A percentile compares a stretch with the other conserved stretches of the same genome.
These are phyloP conservation scores for Peniophora sp. DNA, from an alignment of 1,284 basidiomycete genomes.

Conservation along the genomic window DNA sequence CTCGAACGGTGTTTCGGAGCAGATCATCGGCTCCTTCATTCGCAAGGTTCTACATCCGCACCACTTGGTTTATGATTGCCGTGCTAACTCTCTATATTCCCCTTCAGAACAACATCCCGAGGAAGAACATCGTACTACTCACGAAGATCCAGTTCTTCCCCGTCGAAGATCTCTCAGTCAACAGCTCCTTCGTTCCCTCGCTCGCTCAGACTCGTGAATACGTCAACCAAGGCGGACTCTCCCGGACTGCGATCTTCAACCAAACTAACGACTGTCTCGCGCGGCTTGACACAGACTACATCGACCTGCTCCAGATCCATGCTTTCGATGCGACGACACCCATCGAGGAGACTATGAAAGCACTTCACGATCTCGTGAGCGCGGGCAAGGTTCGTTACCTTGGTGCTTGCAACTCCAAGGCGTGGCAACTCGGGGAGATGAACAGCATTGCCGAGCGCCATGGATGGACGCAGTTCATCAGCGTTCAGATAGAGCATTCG, in stretches of 20 bases:
- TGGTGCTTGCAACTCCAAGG: constrained; percentile 31
- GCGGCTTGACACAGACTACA: constrained; percentile 34
- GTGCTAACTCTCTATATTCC: background rate
- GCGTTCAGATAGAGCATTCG: constrained; percentile 34
- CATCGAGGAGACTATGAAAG: constrained; percentile 36
- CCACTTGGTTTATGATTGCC: background rate
- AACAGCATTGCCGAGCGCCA: constrained; percentile 29
- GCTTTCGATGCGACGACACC: constrained; percentile 27
- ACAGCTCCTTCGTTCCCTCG: constrained; percentile 9
- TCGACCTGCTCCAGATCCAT: constrained; percentile 41
- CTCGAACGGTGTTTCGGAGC: constrained; percentile 41
- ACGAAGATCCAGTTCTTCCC: constrained; percentile 28
- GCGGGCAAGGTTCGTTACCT: constrained; percentile 37
- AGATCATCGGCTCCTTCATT: constrained; percentile 44
- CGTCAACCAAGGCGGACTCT: constrained; percentile 36
- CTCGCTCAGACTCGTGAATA: constrained; percentile 22
- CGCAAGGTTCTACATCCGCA: constrained; percentile 22
- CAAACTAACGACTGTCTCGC: constrained; percentile 33
- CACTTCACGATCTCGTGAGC: constrained; percentile 34
- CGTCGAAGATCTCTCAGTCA: constrained; percentile 9
- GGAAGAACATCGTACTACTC: constrained; percentile 39
- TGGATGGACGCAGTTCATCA: constrained; percentile 29
- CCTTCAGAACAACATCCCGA: constrained; percentile 41
- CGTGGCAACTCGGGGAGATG: constrained; percentile 34
- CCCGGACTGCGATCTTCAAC: constrained; percentile 36